Base-by-base conservation (phyloP, 176 grass and related monocot species). In the Thinopyrum elongatum region DNA sequence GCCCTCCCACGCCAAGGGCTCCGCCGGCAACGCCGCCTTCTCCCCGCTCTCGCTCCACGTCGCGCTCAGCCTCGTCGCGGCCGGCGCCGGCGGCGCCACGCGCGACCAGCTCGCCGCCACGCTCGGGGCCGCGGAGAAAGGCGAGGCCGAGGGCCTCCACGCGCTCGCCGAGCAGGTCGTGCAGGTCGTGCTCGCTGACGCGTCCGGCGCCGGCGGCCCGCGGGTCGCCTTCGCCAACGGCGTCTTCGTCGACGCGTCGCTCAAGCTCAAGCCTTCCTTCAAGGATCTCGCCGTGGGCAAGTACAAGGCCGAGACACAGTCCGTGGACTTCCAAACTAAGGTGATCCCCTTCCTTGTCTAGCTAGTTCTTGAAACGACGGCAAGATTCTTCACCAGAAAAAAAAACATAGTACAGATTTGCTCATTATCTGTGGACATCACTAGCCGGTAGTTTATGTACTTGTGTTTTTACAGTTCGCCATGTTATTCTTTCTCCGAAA, bases 1-100 rank as follows among this genome's bases (percentile, higher is more conserved):
- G 28, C 69, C 23, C 0, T 60, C 82, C 25, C 53, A 79, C 33
- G 5, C 72, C 29, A 23, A 14, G 6, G 29, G 38, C 1, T 63
- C 38, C 3, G 10, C 64, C 4, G 25, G 38, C 41, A 98, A 98
- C 91, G 38, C 81, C 10, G 91, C 80, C 34, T 93, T 95, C 89
- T 98, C 93, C 49, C 95, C 95, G 72, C 91, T 98, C 15, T 98
- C 93, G 28, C 59, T 98, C 67, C 95, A 98, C 65, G 82, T 90
- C 60, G 87, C 83, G 23, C 93, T 98, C 89, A 85, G 89, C 91
- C 91, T 98, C 53, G 67, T 95, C 34, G 89, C 93, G 22, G 87
- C 89, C 10, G 93, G 93, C 38, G 77, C 91, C 0, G 90, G 77
- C 16, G 93, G 91, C 38, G 65, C 82, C 70, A 95, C 95, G 29